Conservation (phyloP, 108 stramenopile genomes). For the Chaetoceros tenuissimus region DNA sequence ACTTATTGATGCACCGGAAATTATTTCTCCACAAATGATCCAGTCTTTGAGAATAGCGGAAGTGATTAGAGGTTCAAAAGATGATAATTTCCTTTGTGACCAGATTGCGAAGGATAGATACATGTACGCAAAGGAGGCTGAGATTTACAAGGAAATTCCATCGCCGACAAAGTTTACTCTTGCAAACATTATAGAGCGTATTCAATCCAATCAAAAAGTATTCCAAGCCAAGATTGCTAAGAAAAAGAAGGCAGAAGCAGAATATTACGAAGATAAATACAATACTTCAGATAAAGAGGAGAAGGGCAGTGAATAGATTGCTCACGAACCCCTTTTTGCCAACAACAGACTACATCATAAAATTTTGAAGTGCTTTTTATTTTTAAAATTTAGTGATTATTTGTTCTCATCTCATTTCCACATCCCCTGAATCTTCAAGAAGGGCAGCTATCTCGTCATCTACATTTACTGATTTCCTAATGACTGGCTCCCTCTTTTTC, state of each 20-base stretch:
- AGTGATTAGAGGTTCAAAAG: constrained; percentile 51
- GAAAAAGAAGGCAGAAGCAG: constrained; percentile 68
- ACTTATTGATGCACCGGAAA: constrained; percentile 91
- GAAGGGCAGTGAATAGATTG: too few species aligned
- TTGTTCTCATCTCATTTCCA: too few species aligned
- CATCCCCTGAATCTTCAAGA: too few species aligned
- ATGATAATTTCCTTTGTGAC: constrained; percentile 26
- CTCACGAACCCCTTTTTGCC: too few species aligned
- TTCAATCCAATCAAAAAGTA: constrained; percentile 63
- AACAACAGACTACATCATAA: too few species aligned
- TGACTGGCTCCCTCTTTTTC: too few species aligned
- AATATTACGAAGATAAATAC: constrained; percentile 72
- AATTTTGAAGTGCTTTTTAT: too few species aligned
- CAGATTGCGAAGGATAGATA: constrained; percentile 40
- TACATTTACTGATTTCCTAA: too few species aligned
- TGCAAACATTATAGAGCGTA: constrained; percentile 48
- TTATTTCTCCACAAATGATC: constrained; percentile 91
- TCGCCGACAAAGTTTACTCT: constrained; percentile 59
- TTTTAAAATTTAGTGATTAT: too few species aligned
- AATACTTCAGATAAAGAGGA: too few species aligned
- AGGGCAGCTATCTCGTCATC: too few species aligned
- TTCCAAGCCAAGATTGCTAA: constrained; percentile 69
- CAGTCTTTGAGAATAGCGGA: constrained; percentile 60
- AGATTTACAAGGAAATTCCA: constrained; percentile 35
- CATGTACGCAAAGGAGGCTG: constrained; percentile 42